These are phyloP conservation scores for Nicotiana otophora DNA, from an alignment of 257 asterid genomes.

Conservation along the genomic window DNA sequence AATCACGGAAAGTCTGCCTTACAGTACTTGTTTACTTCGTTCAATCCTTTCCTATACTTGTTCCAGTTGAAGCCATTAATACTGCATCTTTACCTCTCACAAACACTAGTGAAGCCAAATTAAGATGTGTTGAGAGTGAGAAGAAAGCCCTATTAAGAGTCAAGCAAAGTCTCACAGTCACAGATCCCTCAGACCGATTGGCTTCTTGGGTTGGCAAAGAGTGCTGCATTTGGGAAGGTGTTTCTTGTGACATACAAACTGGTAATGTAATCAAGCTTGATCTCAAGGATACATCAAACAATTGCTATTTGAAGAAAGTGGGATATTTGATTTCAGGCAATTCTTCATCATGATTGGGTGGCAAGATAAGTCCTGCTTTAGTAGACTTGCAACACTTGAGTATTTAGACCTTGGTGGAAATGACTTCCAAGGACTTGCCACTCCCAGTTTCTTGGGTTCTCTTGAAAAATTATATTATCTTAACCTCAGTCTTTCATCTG, in stretches of 20 bases:
- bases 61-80: background rate
- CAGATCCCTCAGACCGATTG: slow-evolving; percentile 17
- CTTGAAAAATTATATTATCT: slow-evolving; percentile 13
- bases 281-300: background rate
- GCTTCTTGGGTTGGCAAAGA: slow-evolving; percentile 24
- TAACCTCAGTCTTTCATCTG: slow-evolving; percentile 5
- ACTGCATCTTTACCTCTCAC: background rate
- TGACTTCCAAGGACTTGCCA: slow-evolving; percentile 2
- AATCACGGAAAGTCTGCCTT: background rate
- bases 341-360: slow-evolving; percentile 7
- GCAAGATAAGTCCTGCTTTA: slow-evolving; percentile 20
- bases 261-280: slow-evolving; percentile 10
- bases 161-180: slow-evolving; percentile 14
- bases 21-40: background rate
- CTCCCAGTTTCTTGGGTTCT: slow-evolving; percentile 21
- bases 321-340: background rate
- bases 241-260: slow-evolving; percentile 11
- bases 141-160: slow-evolving; percentile 15
- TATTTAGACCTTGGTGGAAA: slow-evolving; percentile 22
- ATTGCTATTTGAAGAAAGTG: background rate
- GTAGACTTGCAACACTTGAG: background rate
- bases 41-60: background rate
- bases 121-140: slow-evolving; percentile 9
- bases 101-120: background rate
- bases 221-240: slow-evolving; percentile 21